Evolutionary conservation across 257 asterid species (phyloP), one percentile per base, ranked within the genome.

Genomic region (Solanum corneliomulleri): DNA sequence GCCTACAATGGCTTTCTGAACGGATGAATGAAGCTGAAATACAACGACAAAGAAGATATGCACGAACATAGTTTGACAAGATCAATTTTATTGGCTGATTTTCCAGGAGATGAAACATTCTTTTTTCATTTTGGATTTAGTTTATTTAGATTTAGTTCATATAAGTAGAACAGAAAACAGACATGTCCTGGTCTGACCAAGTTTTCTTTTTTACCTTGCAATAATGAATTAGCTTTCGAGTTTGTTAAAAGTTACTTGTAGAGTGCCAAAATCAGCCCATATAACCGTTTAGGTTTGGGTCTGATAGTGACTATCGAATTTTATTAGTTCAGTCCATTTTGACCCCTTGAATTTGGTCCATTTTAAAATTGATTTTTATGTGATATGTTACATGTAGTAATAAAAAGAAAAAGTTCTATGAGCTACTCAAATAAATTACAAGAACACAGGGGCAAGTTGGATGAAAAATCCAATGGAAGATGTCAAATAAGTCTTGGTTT

Each of bases 21-120:
- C 90, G 95, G 94, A 95, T 96, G 99, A 94, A 96, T 85, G 92
- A 93, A 89, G 84, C 85, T 31, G 98, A 96, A 89, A 42, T 86
- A 66, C 93, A 88, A 52, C 95, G 92, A 25, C 92, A 90, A 90
- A 91, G 94, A 62, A 77, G 91, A 83, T 82, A 89, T 75, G 33
- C 91, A 6, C 84, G 93, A 52, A 45, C 81, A n/a, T 91, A 92
- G 91, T 82, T 58, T 1, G 52, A 49, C 75, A 21, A 52, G 27
- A 64, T 77, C 70, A 25, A 42, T 18, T 23, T 77, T 85, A 60
- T 81, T 80, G 85, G 44, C 25, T 80, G 68, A 80, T 44, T 27
- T 27, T 20, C 84, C 2, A n/a, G 62, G 15, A 78, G 66, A 77
- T 21, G 29, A 29, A 47, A 16, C 68, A 29, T 25, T 78, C 84